A percentile compares a stretch with the other conserved stretches of the same genome.
These are phyloP conservation scores for Ceratocystis papillata DNA, from an alignment of 2,329 filamentous ascomycete species.

Conservation along the genomic window DNA sequence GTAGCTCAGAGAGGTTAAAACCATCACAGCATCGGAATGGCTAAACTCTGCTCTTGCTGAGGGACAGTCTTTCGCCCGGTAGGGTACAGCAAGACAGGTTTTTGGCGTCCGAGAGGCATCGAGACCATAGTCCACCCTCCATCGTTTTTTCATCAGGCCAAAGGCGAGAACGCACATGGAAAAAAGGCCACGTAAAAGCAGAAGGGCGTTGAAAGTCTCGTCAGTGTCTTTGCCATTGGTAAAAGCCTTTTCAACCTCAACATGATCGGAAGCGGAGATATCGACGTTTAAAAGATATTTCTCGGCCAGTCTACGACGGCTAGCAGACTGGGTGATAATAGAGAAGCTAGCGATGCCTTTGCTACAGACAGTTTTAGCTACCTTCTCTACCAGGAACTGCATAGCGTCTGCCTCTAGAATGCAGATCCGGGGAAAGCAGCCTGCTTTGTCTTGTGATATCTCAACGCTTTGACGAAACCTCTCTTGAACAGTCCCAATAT, in stretches of 20 bases:
- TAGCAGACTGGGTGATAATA: constrained; percentile 31
- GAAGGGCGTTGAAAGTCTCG: constrained; percentile 31
- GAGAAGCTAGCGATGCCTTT: constrained; percentile 37
- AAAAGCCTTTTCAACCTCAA: constrained; percentile 32
- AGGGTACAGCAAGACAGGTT: constrained; percentile 47
- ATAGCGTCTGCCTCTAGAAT: constrained; percentile 35
- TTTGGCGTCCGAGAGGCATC: constrained; percentile 34
- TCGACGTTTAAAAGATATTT: constrained; percentile 37
- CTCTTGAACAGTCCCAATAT: constrained; percentile 29
- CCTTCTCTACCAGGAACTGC: background rate
- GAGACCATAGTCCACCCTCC: constrained; percentile 54
- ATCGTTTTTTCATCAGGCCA: constrained; percentile 46
- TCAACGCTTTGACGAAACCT: constrained; percentile 36
- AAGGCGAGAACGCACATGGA: constrained; percentile 45
- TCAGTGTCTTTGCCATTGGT: constrained; percentile 30
- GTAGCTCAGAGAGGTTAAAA: constrained; percentile 45
- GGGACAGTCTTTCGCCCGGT: constrained; percentile 48
- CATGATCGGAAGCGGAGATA: constrained; percentile 28
- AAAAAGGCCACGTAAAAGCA: constrained; percentile 47
- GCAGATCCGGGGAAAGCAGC: constrained; percentile 40
- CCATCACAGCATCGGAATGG: constrained; percentile 48
- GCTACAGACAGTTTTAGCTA: constrained; percentile 36
- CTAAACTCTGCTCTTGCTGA: constrained; percentile 49
- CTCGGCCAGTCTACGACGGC: constrained; percentile 30
- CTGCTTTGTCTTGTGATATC: constrained; percentile 29